These are phyloP conservation scores for Notholithocarpus densiflorus DNA, from an alignment of 306 rosid species.

Conservation along the genomic window DNA sequence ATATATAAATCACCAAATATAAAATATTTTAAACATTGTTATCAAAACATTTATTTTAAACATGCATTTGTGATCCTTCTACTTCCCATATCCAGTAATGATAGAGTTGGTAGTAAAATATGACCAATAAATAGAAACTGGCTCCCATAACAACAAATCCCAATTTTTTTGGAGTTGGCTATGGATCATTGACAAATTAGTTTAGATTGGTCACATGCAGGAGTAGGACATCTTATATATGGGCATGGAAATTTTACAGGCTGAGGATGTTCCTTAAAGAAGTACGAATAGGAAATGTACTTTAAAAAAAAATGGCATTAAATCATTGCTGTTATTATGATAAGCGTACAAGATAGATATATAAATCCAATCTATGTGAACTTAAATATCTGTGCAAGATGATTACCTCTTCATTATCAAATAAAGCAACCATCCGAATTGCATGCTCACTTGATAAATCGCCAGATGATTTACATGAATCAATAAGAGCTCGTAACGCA, in stretches of 20 bases:
- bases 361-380: background rate
- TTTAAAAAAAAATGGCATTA: background rate
- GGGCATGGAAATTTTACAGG: background rate
- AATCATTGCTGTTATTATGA: background rate
- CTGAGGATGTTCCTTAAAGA: background rate
- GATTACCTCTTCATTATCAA: slow-evolving; percentile 97
- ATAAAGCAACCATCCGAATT: slow-evolving; percentile 93
- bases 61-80: background rate
- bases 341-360: slow-evolving; percentile 3
- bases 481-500: slow-evolving; percentile 85
- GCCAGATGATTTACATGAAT: slow-evolving; percentile 59
- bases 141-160: background rate
- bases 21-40: background rate
- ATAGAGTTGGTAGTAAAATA: background rate
- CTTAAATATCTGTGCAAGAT: slow-evolving; percentile 12
- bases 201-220: background rate
- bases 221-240: background rate
- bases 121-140: background rate
- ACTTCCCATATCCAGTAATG: background rate
- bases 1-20: background rate
- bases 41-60: too few relatives aligned
- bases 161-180: too few relatives aligned
- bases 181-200: too few relatives aligned
- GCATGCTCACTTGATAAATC: slow-evolving; percentile 65
- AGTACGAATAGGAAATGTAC: background rate